A percentile compares a stretch with the other conserved stretches of the same genome.
phyloP scores from a whole-genome alignment of 306 rosid species.

The Quercus berberidifolia region DNA sequence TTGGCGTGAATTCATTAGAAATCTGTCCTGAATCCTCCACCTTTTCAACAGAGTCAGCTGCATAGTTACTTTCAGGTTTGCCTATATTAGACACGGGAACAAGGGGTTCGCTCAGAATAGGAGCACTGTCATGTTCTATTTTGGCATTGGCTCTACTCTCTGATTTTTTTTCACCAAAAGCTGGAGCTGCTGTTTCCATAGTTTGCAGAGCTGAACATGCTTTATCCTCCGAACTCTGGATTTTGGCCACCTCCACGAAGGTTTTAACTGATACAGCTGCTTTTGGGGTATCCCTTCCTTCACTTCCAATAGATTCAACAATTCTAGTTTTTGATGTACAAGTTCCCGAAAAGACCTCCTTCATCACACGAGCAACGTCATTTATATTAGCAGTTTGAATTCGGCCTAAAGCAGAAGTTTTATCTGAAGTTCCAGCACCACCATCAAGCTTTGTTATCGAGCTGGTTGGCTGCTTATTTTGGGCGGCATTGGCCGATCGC shows the following conservation, averaged over 20 bases:
- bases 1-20: constrained; percentile 19
- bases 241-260: constrained; percentile 30
- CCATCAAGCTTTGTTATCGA: constrained; percentile 39
- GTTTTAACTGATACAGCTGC: constrained; percentile 35
- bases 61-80: constrained; percentile 20
- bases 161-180: constrained; percentile 27
- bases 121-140: constrained; percentile 1
- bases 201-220: constrained; percentile 13
- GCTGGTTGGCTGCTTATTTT: constrained; percentile 53
- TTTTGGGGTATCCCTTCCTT: constrained; percentile 38
- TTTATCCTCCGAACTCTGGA: constrained; percentile 31
- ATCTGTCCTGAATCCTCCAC: constrained; percentile 28
- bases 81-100: constrained; percentile 12
- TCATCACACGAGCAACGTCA: constrained; percentile 99
- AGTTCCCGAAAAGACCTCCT: constrained; percentile 94
- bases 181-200: constrained; percentile 23
- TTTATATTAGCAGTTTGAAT: constrained; percentile 67
- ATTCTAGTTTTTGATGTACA: constrained; percentile 60
- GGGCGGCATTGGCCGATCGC: constrained; percentile 43
- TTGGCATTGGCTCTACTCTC: constrained; percentile 19
- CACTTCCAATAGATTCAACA: constrained; percentile 48
- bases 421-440: constrained; percentile 63
- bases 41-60: constrained; percentile 27
- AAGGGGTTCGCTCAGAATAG: constrained; percentile 27
- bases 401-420: constrained; percentile 56